These are phyloP conservation scores for Mycena latifolia DNA, from an alignment of 768 basidiomycete genomes.

Conservation along the genomic window DNA sequence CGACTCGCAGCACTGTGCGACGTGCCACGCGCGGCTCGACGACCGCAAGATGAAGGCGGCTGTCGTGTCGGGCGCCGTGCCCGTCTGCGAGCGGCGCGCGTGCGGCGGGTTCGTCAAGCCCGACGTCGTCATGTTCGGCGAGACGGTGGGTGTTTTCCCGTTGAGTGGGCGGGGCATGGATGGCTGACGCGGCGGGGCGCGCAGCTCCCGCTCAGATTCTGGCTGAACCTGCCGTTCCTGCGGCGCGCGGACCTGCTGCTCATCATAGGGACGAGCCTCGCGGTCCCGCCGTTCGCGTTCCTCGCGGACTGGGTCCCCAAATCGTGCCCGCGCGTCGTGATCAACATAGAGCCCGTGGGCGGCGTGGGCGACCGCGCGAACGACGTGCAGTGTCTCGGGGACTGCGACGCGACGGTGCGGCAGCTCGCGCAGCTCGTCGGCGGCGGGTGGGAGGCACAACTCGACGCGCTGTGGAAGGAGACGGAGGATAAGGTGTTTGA, in stretches of 20 bases:
- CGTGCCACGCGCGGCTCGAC: constrained; percentile 21
- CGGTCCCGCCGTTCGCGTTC: constrained; percentile 26
- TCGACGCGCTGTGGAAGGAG: constrained; percentile 24
- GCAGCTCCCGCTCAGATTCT: constrained; percentile 25
- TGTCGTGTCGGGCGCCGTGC: constrained; percentile 14
- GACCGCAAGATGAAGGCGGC: constrained; percentile 29
- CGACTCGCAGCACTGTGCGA: constrained; percentile 26
- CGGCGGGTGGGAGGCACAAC: constrained; percentile 18
- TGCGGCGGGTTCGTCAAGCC: constrained; percentile 31
- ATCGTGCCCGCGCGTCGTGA: constrained; percentile 25
- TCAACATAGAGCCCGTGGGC: constrained; percentile 18
- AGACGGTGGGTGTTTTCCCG: too few species aligned
- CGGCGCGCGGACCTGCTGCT: constrained; percentile 28
- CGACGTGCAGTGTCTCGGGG: constrained; percentile 21
- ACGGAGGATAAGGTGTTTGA: constrained; percentile 20
- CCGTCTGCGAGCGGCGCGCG: constrained; percentile 17
- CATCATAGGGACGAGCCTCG: constrained; percentile 28
- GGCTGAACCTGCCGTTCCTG: constrained; percentile 27
- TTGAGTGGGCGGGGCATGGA: too few species aligned
- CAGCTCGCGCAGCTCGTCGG: constrained; percentile 22
- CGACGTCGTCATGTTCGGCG: constrained; percentile 26
- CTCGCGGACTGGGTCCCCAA: constrained; percentile 14
- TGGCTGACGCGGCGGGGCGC: neutral
- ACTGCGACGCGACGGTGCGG: constrained; percentile 28
- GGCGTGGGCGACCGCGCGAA: constrained; percentile 16